These are phyloP conservation scores for Chenopodium quinoa DNA, from an alignment of 148 eudicot genomes.

Conservation along the genomic window DNA sequence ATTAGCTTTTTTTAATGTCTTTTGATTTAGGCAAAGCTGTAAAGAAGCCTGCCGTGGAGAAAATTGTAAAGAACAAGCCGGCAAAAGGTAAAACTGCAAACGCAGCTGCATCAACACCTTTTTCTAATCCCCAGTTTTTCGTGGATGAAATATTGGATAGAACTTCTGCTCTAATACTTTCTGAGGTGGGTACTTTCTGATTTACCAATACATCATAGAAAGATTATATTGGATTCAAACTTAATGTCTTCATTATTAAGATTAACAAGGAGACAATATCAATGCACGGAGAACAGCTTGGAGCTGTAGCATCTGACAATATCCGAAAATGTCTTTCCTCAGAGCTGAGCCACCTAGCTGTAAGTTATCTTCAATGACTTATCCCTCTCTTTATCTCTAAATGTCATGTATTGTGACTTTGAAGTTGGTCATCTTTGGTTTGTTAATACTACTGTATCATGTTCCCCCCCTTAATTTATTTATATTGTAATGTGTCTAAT, in stretches of 20 bases:
- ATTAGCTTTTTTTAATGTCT: background rate
- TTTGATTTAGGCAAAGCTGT: slow-evolving; percentile 39
- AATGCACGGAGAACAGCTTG: slow-evolving; percentile 59
- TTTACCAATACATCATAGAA: background rate
- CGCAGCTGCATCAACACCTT: slow-evolving; percentile 27
- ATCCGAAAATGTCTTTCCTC: slow-evolving; percentile 50
- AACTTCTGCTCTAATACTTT: slow-evolving; percentile 54
- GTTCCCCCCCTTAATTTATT: background rate
- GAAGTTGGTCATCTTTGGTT: background rate
- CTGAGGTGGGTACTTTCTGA: slow-evolving; percentile 51
- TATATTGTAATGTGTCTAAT: background rate
- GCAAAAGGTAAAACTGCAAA: slow-evolving; percentile 37
- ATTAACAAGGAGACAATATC: slow-evolving; percentile 46
- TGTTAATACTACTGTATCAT: background rate
- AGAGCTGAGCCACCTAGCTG: slow-evolving; percentile 64
- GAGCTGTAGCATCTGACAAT: slow-evolving; percentile 46
- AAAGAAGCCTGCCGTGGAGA: slow-evolving; percentile 39
- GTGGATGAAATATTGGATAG: slow-evolving; percentile 62
- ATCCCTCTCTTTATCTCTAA: background rate
- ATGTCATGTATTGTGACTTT: background rate
- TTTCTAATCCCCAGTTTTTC: slow-evolving; percentile 55
- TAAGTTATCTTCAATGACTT: slow-evolving; percentile 38
- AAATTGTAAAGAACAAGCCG: slow-evolving; percentile 40
- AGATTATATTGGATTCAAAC: slow-evolving; percentile 3
- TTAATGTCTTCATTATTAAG: slow-evolving; percentile 40